phyloP scores from a whole-genome alignment of 306 rosid genomes.

The Citrullus mucosospermus region DNA sequence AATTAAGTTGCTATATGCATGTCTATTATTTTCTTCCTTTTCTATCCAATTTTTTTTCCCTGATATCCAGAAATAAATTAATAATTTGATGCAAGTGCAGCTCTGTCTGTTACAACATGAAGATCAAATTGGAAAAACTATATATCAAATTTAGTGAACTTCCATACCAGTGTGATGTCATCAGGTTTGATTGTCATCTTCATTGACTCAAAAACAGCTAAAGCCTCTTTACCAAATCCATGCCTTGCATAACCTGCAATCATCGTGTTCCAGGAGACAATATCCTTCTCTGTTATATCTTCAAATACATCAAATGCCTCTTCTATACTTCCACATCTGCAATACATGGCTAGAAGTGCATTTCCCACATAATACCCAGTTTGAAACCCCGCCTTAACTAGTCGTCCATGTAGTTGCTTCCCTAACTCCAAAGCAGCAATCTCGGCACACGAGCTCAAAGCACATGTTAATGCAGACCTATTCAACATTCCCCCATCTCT shows the following conservation, averaged over 20 bases:
- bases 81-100: background rate
- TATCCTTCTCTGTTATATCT: constrained; percentile 60
- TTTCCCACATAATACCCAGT: constrained; percentile 65
- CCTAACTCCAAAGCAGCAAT: constrained; percentile 76
- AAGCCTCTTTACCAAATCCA: constrained; percentile 68
- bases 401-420: constrained; percentile 63
- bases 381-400: constrained; percentile 55
- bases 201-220: constrained; percentile 52
- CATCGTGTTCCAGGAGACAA: constrained; percentile 76
- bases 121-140: constrained; percentile 3
- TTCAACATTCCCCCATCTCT: constrained; percentile 50
- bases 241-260: constrained; percentile 75
- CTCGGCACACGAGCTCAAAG: constrained; percentile 77
- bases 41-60: background rate
- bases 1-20: background rate
- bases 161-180: constrained; percentile 56
- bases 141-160: background rate
- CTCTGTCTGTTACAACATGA: background rate
- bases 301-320: constrained; percentile 59
- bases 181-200: constrained; percentile 53
- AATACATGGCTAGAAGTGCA: constrained; percentile 83
- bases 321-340: constrained; percentile 63
- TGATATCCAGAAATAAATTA: background rate
- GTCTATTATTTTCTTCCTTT: background rate
- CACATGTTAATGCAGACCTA: constrained; percentile 52